Conservation (phyloP, 768 basidiomycete genomes). For the Pulveroboletus sp. region DNA sequence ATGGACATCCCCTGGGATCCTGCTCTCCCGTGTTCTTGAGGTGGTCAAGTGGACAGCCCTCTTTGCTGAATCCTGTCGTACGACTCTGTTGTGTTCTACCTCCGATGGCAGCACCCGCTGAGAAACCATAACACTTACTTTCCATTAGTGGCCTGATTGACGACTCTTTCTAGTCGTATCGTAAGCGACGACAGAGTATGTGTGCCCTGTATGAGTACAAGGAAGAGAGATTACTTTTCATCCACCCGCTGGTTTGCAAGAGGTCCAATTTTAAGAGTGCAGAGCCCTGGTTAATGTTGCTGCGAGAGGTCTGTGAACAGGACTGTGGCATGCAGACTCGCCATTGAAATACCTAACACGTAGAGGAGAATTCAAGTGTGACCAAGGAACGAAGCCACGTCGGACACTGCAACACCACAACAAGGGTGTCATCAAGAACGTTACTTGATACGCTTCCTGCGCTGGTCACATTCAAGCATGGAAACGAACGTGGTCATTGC, state of each 20-base stretch:
- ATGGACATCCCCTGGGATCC: background rate
- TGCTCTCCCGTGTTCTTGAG: no score
- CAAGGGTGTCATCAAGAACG: slow-evolving; percentile 38
- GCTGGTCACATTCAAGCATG: slow-evolving; percentile 53
- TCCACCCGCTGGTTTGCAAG: slow-evolving; percentile 66
- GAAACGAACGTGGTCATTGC: slow-evolving; percentile 75
- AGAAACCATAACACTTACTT: no score
- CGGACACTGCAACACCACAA: slow-evolving; percentile 51
- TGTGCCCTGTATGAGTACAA: background rate
- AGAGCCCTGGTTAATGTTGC: no score
- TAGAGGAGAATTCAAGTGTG: slow-evolving; percentile 46
- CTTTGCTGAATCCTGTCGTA: no score
- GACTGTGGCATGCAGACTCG: slow-evolving; percentile 26
- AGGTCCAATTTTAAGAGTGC: slow-evolving; percentile 41
- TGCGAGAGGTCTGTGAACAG: slow-evolving; percentile 13
- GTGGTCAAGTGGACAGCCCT: no score
- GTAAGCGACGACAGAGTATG: background rate
- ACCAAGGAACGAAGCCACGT: slow-evolving; percentile 49
- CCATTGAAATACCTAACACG: slow-evolving; percentile 46
- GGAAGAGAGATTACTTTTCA: slow-evolving; percentile 46
- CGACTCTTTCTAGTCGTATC: background rate
- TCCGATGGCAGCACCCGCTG: no score
- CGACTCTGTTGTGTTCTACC: no score
- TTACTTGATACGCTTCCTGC: slow-evolving; percentile 24
- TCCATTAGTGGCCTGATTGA: background rate